These are phyloP conservation scores for Suhomyces anneliseae DNA, from an alignment of 1,139 yeast species.

Conservation along the genomic window DNA sequence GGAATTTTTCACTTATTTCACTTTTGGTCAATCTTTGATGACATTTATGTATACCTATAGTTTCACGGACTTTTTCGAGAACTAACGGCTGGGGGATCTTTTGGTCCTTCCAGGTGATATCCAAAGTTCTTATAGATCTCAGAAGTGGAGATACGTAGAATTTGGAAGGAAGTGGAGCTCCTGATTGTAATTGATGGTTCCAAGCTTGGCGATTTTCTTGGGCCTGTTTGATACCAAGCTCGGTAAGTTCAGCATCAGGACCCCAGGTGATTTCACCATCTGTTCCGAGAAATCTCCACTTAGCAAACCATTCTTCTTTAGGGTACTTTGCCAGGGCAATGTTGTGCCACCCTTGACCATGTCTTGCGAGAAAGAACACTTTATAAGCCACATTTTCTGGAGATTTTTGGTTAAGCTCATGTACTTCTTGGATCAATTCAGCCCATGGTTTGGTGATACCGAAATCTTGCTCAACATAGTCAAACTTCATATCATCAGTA, in stretches of 20 bases:
- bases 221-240: slow-evolving; percentile 51
- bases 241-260: slow-evolving; percentile 67
- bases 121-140: slow-evolving; percentile 59
- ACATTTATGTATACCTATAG: slow-evolving; percentile 67
- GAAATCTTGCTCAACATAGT: slow-evolving; percentile 48
- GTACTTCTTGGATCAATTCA: slow-evolving; percentile 32
- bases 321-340: slow-evolving; percentile 60
- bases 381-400: slow-evolving; percentile 46
- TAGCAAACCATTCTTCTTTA: slow-evolving; percentile 53
- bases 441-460: slow-evolving; percentile 53
- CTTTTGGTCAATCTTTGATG: slow-evolving; percentile 53
- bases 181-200: slow-evolving; percentile 40
- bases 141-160: slow-evolving; percentile 67
- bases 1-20: slow-evolving; percentile 23
- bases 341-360: slow-evolving; percentile 80
- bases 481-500: slow-evolving; percentile 50
- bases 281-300: slow-evolving; percentile 57
- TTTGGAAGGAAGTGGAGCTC: slow-evolving; percentile 54
- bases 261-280: slow-evolving; percentile 64
- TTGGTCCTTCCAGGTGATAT: slow-evolving; percentile 57
- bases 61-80: slow-evolving; percentile 62
- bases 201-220: slow-evolving; percentile 46
- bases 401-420: slow-evolving; percentile 36
- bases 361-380: slow-evolving; percentile 64
- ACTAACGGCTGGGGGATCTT: slow-evolving; percentile 39